Evolutionary conservation across 2,329 filamentous ascomycete genomes (phyloP), one percentile per base, ranked within the genome.

Genomic region (Colletotrichum aenigma): DNA sequence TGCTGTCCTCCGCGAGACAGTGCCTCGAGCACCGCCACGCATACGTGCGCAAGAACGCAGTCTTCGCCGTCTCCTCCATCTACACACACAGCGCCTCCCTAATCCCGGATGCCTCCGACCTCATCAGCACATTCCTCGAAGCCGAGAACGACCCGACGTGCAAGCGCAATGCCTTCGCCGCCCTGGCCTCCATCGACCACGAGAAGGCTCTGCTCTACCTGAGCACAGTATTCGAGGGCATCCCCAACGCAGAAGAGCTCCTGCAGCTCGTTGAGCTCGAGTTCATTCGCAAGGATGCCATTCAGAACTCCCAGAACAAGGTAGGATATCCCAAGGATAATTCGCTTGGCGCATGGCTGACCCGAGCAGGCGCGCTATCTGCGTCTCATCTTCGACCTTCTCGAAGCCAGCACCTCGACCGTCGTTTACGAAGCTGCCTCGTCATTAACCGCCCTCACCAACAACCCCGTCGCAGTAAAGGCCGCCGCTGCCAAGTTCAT

Each of bases 341-440:
- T 58, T 7, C 5, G n/a, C 70, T 55, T 66, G 58, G 62, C 66
- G 43, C 28, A 60, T 43, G 18, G 18, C 60, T 66, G 34, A 61
- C n/a, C 18, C 7, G 24, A 12, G 65, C 78, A 95, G 93, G 95
- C 96, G 67, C 93, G 94, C 79, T 99, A 99, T 85, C 87, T 99
- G 78, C 92, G 97, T 77, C 89, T 99, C 77, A 99, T 99, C 80
- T 98, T 99, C 82, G 97, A 99, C 84, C 91, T 99, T 21, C 90
- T 99, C 70, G 97, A 99, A 85, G 96, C 97, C 36, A 93, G 93
- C 76, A 94, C 96, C 66, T 97, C 96, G 28, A 99, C 97, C 3
- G 97, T 99, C 58, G 94, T 98, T 32, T 99, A 99, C 84, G 97
- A 99, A 87, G 97, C 97, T 75, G 97, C 97, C 7, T 98, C 96